phyloP scores from a whole-genome alignment of 2,329 filamentous ascomycete genomes.

The Sporothrix brasiliensis region DNA sequence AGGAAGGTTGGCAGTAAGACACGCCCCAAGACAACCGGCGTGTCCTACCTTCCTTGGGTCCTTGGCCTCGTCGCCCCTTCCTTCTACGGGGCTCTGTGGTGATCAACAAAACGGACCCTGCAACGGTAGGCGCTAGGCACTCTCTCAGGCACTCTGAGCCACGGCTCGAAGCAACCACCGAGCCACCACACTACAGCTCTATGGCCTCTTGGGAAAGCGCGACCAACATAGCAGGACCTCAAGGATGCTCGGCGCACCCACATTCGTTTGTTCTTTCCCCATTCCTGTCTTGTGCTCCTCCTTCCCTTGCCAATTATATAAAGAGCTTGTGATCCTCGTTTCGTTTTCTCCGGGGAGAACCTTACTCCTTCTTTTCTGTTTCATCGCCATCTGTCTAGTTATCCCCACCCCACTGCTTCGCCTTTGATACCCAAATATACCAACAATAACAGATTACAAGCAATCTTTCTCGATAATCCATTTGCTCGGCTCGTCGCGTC shows the following conservation, averaged over 20 bases:
- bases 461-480: neutral
- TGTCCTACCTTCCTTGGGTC: neutral
- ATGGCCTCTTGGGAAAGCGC: neutral
- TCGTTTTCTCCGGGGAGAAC: constrained; percentile 2
- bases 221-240: neutral
- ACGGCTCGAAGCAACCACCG: too few species aligned
- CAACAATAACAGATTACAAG: neutral
- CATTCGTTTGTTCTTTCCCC: neutral
- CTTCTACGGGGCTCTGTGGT: neutral
- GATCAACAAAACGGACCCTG: constrained; percentile 14
- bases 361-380: neutral
- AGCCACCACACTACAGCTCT: too few species aligned
- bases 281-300: neutral
- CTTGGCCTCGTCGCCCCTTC: constrained; percentile 25
- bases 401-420: neutral
- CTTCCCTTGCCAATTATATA: constrained; percentile 9
- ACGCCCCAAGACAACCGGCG: neutral
- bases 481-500: neutral
- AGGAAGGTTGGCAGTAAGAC: neutral
- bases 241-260: neutral
- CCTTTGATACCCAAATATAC: constrained; percentile 3
- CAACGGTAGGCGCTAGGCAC: neutral
- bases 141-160: neutral
- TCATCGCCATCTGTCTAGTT: constrained; percentile 1
- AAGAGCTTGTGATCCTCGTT: constrained; percentile 18